Evolutionary conservation across 805 yeast genomes (phyloP).

Genomic region (Starmerella roubikii): DNA sequence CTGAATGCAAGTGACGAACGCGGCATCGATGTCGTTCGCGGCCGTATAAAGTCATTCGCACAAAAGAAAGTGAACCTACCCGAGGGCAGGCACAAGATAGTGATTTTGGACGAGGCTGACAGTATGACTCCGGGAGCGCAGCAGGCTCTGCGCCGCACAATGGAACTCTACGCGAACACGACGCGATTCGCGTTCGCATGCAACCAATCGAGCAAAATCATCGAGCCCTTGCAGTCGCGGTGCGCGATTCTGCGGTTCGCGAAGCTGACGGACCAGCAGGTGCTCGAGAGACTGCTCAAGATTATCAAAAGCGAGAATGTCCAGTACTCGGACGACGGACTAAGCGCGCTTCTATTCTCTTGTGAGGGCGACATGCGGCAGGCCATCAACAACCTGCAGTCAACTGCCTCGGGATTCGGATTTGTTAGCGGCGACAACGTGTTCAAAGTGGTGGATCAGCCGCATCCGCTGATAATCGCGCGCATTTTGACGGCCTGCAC

Average conservation of each 20-base stretch:
- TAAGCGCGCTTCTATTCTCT: conserved; percentile 83
- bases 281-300: conserved; percentile 59
- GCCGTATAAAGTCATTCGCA: conserved; percentile 88
- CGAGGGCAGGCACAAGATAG: conserved; percentile 79
- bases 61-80: conserved; percentile 83
- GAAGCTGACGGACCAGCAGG: conserved; percentile 71
- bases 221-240: conserved; percentile 91
- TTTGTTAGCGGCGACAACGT: conserved; percentile 86
- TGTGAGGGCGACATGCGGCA: conserved; percentile 99
- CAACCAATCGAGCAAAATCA: conserved; percentile 84
- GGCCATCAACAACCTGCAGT: conserved; percentile 85
- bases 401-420: conserved; percentile 88
- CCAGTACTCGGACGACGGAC: conserved; percentile 73
- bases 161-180: conserved; percentile 90
- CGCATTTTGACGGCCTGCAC: conserved; percentile 42
- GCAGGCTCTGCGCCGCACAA: conserved; percentile 83
- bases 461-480: conserved; percentile 78
- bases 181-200: conserved; percentile 98
- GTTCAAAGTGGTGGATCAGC: conserved; percentile 88
- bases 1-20: conserved; percentile 94
- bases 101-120: conserved; percentile 91
- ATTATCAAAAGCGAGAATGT: conserved; percentile 58
- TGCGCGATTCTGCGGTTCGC: conserved; percentile 87
- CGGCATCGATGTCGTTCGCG: conserved; percentile 93
- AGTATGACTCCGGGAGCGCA: conserved; percentile 96